Conservation (phyloP, 1,284 basidiomycete species). For the Ganoderma lingzhi region DNA sequence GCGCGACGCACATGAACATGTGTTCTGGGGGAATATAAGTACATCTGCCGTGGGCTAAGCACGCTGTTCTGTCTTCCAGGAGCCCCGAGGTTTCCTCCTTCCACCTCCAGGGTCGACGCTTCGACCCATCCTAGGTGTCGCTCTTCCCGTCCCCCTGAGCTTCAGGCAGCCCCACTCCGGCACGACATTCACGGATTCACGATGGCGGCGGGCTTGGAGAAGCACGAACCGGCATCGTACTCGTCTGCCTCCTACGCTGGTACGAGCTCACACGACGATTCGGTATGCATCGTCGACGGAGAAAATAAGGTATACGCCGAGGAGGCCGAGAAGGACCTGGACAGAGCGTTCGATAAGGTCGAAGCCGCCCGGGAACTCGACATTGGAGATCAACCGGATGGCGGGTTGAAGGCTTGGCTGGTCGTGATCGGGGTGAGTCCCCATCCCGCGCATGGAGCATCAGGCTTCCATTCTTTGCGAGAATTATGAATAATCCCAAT, state of each 20-base stretch:
- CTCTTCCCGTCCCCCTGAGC: background rate
- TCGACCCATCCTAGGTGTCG: background rate
- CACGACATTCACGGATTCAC: background rate
- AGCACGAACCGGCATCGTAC: background rate
- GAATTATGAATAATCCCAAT: background rate
- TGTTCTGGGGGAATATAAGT: background rate
- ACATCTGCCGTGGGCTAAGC: background rate
- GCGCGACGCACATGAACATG: background rate
- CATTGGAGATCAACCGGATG: conserved; percentile 42
- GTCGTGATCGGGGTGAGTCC: conserved; percentile 47
- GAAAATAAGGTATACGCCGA: background rate
- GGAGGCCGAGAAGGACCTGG: conserved; percentile 4
- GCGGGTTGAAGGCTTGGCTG: conserved; percentile 50
- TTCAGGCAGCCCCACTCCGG: background rate
- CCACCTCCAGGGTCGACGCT: background rate
- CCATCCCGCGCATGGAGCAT: background rate
- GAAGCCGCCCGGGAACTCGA: background rate
- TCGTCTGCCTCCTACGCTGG: conserved; percentile 14
- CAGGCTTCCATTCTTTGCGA: background rate
- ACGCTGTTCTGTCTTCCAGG: background rate
- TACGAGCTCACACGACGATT: conserved; percentile 6
- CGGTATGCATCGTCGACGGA: conserved; percentile 1
- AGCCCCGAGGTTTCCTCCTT: background rate
- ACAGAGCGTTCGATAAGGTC: background rate
- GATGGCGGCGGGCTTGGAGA: conserved; percentile 6